These are phyloP conservation scores for Bjerkandera adusta DNA, from an alignment of 1,284 basidiomycete genomes.

Conservation along the genomic window DNA sequence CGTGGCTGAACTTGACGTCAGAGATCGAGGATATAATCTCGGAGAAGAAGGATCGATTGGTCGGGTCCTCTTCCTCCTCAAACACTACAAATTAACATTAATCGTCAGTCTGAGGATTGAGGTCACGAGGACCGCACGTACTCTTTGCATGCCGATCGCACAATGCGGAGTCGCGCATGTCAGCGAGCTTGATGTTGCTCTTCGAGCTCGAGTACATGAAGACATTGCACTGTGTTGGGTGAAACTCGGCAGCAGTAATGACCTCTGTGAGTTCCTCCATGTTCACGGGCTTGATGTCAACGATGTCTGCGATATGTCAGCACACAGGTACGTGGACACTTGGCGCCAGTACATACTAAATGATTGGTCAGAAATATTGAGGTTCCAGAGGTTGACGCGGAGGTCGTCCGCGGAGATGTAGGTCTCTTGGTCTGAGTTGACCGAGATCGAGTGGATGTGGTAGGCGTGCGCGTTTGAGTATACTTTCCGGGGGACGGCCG, in stretches of 20 bases:
- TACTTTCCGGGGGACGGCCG: conserved; percentile 97
- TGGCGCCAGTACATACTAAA: conserved; percentile 74
- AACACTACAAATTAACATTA: conserved; percentile 61
- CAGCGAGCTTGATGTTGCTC: conserved; percentile 99
- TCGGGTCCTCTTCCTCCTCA: conserved; percentile 98
- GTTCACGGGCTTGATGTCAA: conserved; percentile 99
- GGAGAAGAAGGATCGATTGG: conserved; percentile 99
- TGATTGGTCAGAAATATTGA: conserved; percentile 98
- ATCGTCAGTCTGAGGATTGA: conserved; percentile 6
- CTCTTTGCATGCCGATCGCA: conserved; percentile 98
- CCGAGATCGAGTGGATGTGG: conserved; percentile 99
- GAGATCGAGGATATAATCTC: conserved; percentile 99
- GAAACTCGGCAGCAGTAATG: conserved; percentile 99
- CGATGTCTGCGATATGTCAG: conserved; percentile 74
- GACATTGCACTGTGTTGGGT: conserved; percentile 95
- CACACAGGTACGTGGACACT: neutral
- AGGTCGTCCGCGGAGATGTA: conserved; percentile 99
- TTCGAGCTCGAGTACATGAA: conserved; percentile 99
- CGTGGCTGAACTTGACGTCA: conserved; percentile 98
- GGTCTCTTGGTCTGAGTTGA: conserved; percentile 99
- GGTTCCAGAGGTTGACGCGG: conserved; percentile 96
- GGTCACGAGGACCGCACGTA: conserved; percentile 42
- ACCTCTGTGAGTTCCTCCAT: conserved; percentile 99
- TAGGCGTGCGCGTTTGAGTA: conserved; percentile 99
- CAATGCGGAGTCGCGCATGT: conserved; percentile 98